Evolutionary conservation across 164 flowering plant genomes (phyloP), one percentile per base, ranked within the genome.

Genomic region (Liriodendron chinense): DNA sequence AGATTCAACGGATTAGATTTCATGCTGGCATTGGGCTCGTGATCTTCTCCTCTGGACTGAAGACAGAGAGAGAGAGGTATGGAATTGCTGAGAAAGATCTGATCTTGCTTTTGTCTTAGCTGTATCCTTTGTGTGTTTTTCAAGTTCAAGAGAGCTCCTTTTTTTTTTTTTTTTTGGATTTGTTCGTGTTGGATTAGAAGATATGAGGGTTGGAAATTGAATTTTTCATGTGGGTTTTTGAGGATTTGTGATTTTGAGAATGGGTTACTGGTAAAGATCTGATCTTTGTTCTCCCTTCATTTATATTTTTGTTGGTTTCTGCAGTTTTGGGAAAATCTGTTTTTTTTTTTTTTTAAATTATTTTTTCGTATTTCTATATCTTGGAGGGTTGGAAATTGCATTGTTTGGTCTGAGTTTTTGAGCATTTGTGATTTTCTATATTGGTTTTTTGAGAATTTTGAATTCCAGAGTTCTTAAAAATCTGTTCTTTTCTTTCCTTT

Each of bases 181-280:
- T 34, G 43, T 34, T 53, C 18, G 9, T 53, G 59, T 53, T 53
- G 13, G 13, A 10, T 53, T 53, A 12, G 59, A 16, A 64, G 67
- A 1, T 64, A 4, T 64, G 26, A 13, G 26, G 67, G 67, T 22
- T 61, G 16, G 47, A 67, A 67, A 26, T 34, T 34, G 70, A 67
- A 26, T 12, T 67, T 13, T 43, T 20, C 25, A 77, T 77, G 78
- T 78, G 68, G 71, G 61, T 72, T 57, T 73, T 22, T 2, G 23
- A 77, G 47, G 47, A 53, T 71, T 2, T 59, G 24, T 56, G 47
- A 23, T 72, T 71, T 43, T 9, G 62, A 64, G 22, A 20, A 1
- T 13, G 47, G 24, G 21, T 64, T 22, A 12, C 14, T 5, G 8
- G 12, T 9, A 34, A 67, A 67, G 22, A 34, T 34, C 70, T 67